These are phyloP conservation scores for Pigoraptor vietnamica DNA, from an alignment of 78 protist species.

Conservation along the genomic window DNA sequence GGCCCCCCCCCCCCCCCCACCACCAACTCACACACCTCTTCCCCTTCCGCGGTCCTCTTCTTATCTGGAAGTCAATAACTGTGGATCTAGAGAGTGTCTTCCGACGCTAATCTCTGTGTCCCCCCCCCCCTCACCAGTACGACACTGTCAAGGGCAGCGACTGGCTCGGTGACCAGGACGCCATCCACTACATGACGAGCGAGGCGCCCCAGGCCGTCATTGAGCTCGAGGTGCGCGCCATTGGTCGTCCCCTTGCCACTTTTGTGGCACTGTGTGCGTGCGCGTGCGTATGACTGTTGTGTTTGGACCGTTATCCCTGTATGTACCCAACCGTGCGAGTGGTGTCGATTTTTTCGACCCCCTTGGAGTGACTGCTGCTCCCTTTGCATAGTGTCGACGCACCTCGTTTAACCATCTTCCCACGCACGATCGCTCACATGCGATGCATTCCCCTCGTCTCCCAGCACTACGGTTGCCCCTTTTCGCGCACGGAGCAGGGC, in stretches of 20 bases:
- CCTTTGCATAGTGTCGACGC: not conserved
- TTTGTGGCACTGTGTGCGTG: not conserved
- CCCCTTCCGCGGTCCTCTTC: no score
- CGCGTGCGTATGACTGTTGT: no score
- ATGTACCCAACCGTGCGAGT: not conserved
- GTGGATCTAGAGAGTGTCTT: no score
- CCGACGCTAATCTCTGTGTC: no score
- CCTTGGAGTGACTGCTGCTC: not conserved
- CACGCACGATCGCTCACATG: not conserved
- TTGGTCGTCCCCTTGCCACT: no score
- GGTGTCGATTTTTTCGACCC: not conserved
- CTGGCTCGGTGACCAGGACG: constrained; percentile 87
- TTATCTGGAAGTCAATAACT: no score
- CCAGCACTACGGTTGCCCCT: constrained; percentile 96
- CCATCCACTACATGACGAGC: constrained; percentile 96
- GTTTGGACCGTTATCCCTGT: not conserved
- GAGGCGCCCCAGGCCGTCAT: constrained; percentile 94
- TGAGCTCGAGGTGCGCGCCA: constrained; percentile 68
- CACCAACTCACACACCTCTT: no score
- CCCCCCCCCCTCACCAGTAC: no score
- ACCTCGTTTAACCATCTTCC: not conserved
- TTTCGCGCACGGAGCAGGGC: constrained; percentile 96
- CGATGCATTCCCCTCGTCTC: constrained; percentile 74
- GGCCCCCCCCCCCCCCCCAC: no score
- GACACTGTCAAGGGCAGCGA: constrained; percentile 97